Conservation (phyloP, 2,329 filamentous ascomycete genomes). For the Beauveria scarabaeidicola region DNA sequence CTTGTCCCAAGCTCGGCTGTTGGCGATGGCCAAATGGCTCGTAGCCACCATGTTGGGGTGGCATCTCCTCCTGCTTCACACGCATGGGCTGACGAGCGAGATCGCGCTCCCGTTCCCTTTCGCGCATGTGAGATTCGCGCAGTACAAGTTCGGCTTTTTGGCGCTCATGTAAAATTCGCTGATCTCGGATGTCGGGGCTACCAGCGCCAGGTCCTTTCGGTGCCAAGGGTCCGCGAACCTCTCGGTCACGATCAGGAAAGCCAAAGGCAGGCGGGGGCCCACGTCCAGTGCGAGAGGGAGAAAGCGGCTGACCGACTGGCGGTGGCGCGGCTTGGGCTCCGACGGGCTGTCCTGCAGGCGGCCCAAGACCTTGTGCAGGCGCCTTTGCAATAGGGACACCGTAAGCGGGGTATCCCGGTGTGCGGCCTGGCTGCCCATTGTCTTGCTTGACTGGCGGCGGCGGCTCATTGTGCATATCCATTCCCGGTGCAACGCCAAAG, state of each 20-base stretch:
- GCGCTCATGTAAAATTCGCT: slow-evolving; percentile 25
- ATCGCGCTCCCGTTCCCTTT: slow-evolving; percentile 20
- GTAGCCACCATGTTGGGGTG: slow-evolving; percentile 30
- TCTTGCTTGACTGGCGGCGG: slow-evolving; percentile 35
- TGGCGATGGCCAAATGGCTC: slow-evolving; percentile 36
- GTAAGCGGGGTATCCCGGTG: slow-evolving; percentile 34
- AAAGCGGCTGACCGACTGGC: slow-evolving; percentile 36
- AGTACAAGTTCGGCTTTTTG: slow-evolving; percentile 24
- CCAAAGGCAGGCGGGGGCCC: slow-evolving; percentile 34
- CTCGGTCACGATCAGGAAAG: slow-evolving; percentile 36
- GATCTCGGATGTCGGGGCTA: slow-evolving; percentile 26
- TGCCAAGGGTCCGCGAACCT: slow-evolving; percentile 29
- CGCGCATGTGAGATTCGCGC: slow-evolving; percentile 19
- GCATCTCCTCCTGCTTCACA: slow-evolving; percentile 43
- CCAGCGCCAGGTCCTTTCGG: slow-evolving; percentile 29
- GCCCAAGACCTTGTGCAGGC: slow-evolving; percentile 23
- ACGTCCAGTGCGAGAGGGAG: slow-evolving; percentile 36
- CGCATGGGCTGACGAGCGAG: slow-evolving; percentile 17
- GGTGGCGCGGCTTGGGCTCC: slow-evolving; percentile 19
- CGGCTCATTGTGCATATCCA: slow-evolving; percentile 38
- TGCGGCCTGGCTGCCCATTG: slow-evolving; percentile 22
- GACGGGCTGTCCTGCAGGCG: slow-evolving; percentile 10
- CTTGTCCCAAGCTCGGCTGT: slow-evolving; percentile 29
- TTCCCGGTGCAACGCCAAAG: slow-evolving; percentile 38
- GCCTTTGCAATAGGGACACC: slow-evolving; percentile 39